Conservation (phyloP, 192 early-diverging fungal genomes). For the Entophlyctis luteolus region DNA sequence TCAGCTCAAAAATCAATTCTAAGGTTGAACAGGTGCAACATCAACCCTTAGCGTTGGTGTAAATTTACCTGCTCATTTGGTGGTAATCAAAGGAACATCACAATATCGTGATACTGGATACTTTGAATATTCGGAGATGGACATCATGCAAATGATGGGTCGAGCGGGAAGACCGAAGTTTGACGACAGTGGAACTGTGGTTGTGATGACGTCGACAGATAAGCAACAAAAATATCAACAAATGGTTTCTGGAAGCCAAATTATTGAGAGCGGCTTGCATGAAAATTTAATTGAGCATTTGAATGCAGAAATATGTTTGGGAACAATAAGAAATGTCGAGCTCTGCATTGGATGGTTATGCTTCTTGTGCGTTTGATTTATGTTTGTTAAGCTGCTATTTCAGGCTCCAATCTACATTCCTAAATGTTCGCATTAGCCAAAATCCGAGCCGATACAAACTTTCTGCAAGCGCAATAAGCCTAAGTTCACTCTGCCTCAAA, state of each 20-base stretch:
- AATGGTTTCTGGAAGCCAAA: constrained; percentile 56
- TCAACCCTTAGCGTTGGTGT: constrained; percentile 74
- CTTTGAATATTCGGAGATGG: constrained; percentile 54
- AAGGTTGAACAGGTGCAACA: constrained; percentile 53
- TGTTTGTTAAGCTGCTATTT: constrained; percentile 27
- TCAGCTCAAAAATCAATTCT: constrained; percentile 1
- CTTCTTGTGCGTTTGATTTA: constrained; percentile 5
- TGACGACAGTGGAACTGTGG: constrained; percentile 61
- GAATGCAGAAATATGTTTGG: constrained; percentile 51
- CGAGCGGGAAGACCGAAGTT: constrained; percentile 72
- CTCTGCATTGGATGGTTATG: constrained; percentile 45
- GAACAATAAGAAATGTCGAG: constrained; percentile 30
- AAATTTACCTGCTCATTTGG: constrained; percentile 71
- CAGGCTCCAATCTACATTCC: constrained; percentile 53
- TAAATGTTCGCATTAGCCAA: constrained; percentile 51
- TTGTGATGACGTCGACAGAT: constrained; percentile 56
- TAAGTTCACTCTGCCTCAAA: constrained; percentile 42
- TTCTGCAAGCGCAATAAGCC: constrained; percentile 26
- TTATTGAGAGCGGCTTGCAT: constrained; percentile 66
- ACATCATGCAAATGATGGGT: constrained; percentile 74
- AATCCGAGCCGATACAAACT: constrained; percentile 49
- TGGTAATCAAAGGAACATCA: constrained; percentile 66
- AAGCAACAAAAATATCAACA: constrained; percentile 44
- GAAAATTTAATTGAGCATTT: constrained; percentile 59
- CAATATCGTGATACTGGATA: constrained; percentile 40